Base-by-base conservation (phyloP, 805 yeast genomes). In the Gaillardinia entomophila region DNA sequence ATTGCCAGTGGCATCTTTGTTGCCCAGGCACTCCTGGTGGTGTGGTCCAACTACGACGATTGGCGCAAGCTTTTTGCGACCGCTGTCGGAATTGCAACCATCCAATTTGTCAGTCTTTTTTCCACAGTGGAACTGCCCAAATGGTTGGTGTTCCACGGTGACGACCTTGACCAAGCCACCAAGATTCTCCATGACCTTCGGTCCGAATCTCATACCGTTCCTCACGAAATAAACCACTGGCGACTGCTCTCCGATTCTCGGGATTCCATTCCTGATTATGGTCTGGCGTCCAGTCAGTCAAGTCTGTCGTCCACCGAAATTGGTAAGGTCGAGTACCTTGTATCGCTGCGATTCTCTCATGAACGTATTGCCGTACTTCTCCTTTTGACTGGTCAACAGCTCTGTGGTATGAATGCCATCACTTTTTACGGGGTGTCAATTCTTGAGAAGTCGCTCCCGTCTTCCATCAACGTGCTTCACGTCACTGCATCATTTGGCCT, bases 51-150 rank as follows among this genome's bases (percentile, higher is more conserved):
- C 38, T 57, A 53, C 35, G 48, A 51, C 33, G 57, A 60, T 35
- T 66, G 71, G 71, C 49, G 70, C 25, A 31, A 35, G 20, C 43
- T 65, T 6, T 65, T 62, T 35, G 37, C 46, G 7, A 38, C 53
- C 30, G 59, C 58, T 2, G 40, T 45, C 10, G 20, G 34, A 1
- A 31, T 62, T 12, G 65, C 54, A 0, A 26, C 51, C 2, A 20
- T 45, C 19, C 66, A 62, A 35, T 59, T 57, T 33, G 14, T 47
- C 2, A 41, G 55, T 16, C 39, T 62, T n/a, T 60, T 60, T 42
- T 50, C 66, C 4, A 55, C 57, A 3, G 49, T 49, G 2, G 71
- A 66, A 39, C 58, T 66, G 16, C 71, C 71, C 3, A 65, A 64
- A 42, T 66, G 71, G 71, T 42, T 63, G 12, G 46, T 65, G n/a